Conservation (phyloP, 2,329 filamentous ascomycete species). For the Cladorrhinum sp. region DNA sequence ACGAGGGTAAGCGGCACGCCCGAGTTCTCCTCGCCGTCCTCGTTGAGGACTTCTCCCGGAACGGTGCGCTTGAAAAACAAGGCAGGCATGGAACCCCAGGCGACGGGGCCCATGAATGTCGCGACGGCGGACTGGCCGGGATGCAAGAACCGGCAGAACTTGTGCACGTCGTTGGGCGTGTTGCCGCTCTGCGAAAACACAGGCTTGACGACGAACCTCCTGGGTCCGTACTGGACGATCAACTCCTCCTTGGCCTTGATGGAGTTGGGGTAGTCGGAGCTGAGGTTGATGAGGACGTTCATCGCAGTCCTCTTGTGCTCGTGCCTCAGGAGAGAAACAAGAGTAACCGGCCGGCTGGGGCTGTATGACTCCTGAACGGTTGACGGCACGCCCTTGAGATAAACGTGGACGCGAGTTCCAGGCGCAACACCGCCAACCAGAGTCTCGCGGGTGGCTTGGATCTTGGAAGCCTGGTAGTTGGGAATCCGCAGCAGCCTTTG, state of each 20-base stretch:
- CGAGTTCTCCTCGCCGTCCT: slow-evolving; percentile 35
- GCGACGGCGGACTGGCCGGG: slow-evolving; percentile 87
- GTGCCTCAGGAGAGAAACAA: slow-evolving; percentile 87
- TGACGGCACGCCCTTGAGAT: slow-evolving; percentile 57
- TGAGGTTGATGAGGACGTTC: slow-evolving; percentile 86
- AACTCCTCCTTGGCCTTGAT: slow-evolving; percentile 91
- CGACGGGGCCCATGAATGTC: slow-evolving; percentile 83
- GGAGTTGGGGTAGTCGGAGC: slow-evolving; percentile 69
- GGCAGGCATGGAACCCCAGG: slow-evolving; percentile 87
- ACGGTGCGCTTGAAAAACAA: slow-evolving; percentile 74
- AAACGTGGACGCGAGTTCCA: slow-evolving; percentile 77
- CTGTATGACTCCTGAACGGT: slow-evolving; percentile 46
- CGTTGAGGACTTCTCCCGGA: slow-evolving; percentile 42
- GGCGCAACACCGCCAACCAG: slow-evolving; percentile 82
- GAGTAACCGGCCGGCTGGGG: slow-evolving; percentile 59
- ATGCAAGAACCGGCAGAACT: slow-evolving; percentile 88
- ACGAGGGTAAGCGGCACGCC: slow-evolving; percentile 65
- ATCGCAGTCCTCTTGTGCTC: slow-evolving; percentile 90
- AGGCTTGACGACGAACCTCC: slow-evolving; percentile 83
- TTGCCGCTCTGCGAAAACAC: slow-evolving; percentile 86
- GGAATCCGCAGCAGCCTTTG: slow-evolving; percentile 76
- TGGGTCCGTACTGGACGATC: slow-evolving; percentile 85
- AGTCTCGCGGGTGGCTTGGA: slow-evolving; percentile 73
- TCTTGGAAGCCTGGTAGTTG: slow-evolving; percentile 85
- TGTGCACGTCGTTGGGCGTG: slow-evolving; percentile 95